Evolutionary conservation across 2,329 filamentous ascomycete species (phyloP), one percentile per base, ranked within the genome.

Genomic region (Nothopassalora personata): DNA sequence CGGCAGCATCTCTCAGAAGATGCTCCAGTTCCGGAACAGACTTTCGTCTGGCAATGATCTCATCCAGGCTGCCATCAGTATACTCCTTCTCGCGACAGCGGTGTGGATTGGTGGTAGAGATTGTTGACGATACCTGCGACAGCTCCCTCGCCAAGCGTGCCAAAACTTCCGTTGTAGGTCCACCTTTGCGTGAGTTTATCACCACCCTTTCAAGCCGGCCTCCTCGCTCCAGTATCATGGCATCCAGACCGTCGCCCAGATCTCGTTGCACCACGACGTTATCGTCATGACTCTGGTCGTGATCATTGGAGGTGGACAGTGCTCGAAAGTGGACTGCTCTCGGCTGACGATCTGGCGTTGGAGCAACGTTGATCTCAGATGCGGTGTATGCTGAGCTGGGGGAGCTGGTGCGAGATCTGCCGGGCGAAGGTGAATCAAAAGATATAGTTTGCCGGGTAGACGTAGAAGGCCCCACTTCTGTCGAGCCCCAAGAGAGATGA

Each of bases 171-270:
- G 53, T 52, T 9, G 56, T 66, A 9, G 64, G 61, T 15, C 59
- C 53, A 47, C 63, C 62, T 43, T 64, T 58, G 19, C 69, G 66
- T 31, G 75, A 68, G 54, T 76, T 75, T 58, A 71, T 68, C 59
- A 79, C 74, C 3, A 78, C 71, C 46, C 66, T 64, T 57, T 75
- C 69, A 8, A 79, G 64, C 5, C 70, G 70, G 13, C 67, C 73
- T 2, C 71, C 64, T 57, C 77, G 75, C 60, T 77, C 76, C 33
- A 73, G 64, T 15, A 78, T 71, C 27, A 77, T 74, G 6, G 68
- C 67, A 55, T 78, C 75, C 39, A 78, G 73, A 50, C 73, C 68
- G 7, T 70, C 60, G 7, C 71, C 72, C 5, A 77, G 64, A 47
- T 77, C 73, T 31, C 62, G 53, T 15, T 60, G 60, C n/a, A 61